A percentile compares a stretch with the other conserved stretches of the same genome.
These are phyloP conservation scores for Dillenia suffruticosa DNA, from an alignment of 164 flowering plant genomes.

Conservation along the genomic window DNA sequence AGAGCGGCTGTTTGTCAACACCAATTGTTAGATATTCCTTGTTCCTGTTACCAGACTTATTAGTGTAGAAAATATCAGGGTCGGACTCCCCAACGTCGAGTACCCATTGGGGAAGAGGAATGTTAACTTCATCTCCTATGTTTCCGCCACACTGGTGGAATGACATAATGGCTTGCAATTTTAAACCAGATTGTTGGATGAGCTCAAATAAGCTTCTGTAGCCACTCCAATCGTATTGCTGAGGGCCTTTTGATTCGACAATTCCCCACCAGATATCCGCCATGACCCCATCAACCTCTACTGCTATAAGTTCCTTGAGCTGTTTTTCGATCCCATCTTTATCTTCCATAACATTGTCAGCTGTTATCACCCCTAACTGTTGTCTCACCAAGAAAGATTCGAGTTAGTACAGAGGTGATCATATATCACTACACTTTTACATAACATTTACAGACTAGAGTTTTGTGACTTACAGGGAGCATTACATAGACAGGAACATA, in stretches of 20 bases:
- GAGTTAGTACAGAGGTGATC: too few relatives aligned
- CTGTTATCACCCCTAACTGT: conserved; percentile 60
- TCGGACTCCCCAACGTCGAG: conserved; percentile 50
- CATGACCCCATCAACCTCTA: conserved; percentile 85
- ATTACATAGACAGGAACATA: conserved; percentile 70
- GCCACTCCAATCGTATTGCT: conserved; percentile 67
- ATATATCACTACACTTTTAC: too few relatives aligned
- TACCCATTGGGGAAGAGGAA: conserved; percentile 81
- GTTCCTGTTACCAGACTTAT: conserved; percentile 52
- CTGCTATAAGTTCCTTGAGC: conserved; percentile 51
- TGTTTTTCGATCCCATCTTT: conserved; percentile 39
- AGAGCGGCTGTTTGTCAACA: conserved; percentile 58
- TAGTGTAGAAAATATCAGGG: conserved; percentile 82
- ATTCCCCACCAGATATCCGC: conserved; percentile 96
- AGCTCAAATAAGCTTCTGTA: conserved; percentile 63
- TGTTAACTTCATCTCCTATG: conserved; percentile 60
- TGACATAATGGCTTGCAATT: conserved; percentile 81
- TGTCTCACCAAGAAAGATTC: conserved; percentile 3
- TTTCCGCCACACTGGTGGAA: conserved; percentile 91
- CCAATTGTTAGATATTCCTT: conserved; percentile 62
- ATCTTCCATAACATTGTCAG: conserved; percentile 43
- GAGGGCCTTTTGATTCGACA: conserved; percentile 64
- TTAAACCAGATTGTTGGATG: conserved; percentile 47
- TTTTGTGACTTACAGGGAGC: conserved; percentile 37
- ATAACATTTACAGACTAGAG: too few relatives aligned